Base-by-base conservation (phyloP, 2,329 filamentous ascomycete species). In the Trichoderma arundinaceum region DNA sequence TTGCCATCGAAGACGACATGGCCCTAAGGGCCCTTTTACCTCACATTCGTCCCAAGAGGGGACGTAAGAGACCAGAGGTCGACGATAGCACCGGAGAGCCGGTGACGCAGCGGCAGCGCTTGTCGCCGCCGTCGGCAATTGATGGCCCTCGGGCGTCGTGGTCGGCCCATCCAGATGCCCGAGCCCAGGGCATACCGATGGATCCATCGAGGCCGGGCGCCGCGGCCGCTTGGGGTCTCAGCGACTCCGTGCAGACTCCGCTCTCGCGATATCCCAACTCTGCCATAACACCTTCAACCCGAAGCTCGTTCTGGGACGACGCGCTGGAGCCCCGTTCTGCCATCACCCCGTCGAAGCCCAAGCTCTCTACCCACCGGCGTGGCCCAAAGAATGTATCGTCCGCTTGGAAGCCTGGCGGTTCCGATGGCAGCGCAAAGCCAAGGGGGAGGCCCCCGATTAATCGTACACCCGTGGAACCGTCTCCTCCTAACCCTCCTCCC, bases 381-480 rank as follows among this genome's bases (percentile, higher is more conserved):
- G 93, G 93, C 0, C 91, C 92, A 0, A 87, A 87, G 73, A 92
- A 92, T 7, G 92, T 97, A 0, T 97, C 93, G 0, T 97, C 93
- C 9, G 94, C 94, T 0, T 97, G 94, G 94, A 88, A 90, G 64
- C 87, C 87, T 68, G 86, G 84, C 66, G 86, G 86, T 15, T 81
- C 83, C 44, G 82, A 87, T 12, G 38, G 38, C n/a, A 86, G 83
- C 3, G 89, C 90, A 1, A 96, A 94, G 75, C 83, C 90, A 13
- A 83, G 93, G 69, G 93, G 94, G 7, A 83, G 94, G 66, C 94
- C 94, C 48, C 92, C 92, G 0, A 90, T 88, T 64, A 91, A 90
- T 71, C 80, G 71, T 66, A 75, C 72, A 67, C 82, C 84, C 0
- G 82, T 86, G 13, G 88, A 91, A 68, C 87, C 87, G 0, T 87